These are phyloP conservation scores for Endotrypanum monterogeii DNA, from an alignment of 208 protist genomes.

Conservation along the genomic window DNA sequence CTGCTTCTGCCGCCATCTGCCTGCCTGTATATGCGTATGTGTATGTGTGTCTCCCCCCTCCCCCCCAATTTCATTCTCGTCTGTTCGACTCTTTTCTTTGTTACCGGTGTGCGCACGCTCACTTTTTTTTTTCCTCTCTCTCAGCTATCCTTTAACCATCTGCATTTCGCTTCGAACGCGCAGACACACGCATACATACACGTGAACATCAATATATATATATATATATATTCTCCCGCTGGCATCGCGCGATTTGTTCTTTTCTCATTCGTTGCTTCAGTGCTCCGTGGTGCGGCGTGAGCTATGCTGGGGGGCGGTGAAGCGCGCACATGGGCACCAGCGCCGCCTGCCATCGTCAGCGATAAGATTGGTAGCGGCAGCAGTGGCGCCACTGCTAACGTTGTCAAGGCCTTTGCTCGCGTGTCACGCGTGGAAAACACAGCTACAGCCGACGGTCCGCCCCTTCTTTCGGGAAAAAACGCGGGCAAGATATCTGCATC, in stretches of 20 bases:
- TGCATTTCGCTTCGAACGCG: too few species aligned
- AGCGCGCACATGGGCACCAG: not conserved
- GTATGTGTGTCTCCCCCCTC: not conserved
- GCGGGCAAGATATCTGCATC: not conserved
- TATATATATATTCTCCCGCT: not conserved
- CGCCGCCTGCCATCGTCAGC: not conserved
- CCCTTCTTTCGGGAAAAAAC: not conserved
- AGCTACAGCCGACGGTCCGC: not conserved
- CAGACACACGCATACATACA: too few species aligned
- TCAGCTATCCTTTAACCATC: too few species aligned
- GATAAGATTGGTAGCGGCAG: not conserved
- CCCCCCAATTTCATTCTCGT: not conserved
- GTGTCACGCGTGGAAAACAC: not conserved
- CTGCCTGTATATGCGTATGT: constrained; percentile 8
- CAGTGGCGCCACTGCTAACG: not conserved
- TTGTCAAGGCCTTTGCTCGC: not conserved
- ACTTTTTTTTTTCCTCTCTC: too few species aligned
- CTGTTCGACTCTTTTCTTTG: too few species aligned
- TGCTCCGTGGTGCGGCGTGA: not conserved
- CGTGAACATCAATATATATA: too few species aligned
- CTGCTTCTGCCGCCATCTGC: not conserved
- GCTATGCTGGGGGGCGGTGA: not conserved
- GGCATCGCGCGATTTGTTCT: not conserved
- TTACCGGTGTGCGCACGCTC: too few species aligned
- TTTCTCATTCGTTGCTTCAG: not conserved